phyloP scores from a whole-genome alignment of 345 rosid genomes.

The Arabis alpina region DNA sequence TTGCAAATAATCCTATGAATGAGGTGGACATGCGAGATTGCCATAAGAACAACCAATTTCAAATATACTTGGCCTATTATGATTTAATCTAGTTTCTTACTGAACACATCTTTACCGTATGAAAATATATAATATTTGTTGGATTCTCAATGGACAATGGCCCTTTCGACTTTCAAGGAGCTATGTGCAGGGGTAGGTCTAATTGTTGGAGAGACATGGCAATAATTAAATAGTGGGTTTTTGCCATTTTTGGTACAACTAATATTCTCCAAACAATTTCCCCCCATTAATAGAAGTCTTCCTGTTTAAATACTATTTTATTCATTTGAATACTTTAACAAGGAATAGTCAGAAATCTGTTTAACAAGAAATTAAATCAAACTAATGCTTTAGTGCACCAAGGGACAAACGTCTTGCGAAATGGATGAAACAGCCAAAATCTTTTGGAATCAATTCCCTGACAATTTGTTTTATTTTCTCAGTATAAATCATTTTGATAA shows the following conservation, averaged over 20 bases:
- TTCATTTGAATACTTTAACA: slow-evolving; percentile 2
- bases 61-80: neutral
- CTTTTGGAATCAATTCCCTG: slow-evolving; percentile 43
- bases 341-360: slow-evolving; percentile 37
- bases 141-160: neutral
- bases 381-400: slow-evolving; percentile 37
- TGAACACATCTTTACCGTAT: neutral
- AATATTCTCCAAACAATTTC: slow-evolving; percentile 18
- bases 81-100: slow-evolving; percentile 7
- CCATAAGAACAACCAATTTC: neutral
- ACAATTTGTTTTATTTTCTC: slow-evolving; percentile 19
- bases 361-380: slow-evolving; percentile 25
- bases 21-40: slow-evolving; percentile 9
- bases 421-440: slow-evolving; percentile 37
- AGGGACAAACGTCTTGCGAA: slow-evolving; percentile 41
- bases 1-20: neutral
- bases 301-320: slow-evolving; percentile 6
- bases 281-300: slow-evolving; percentile 27
- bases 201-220: slow-evolving; percentile 20
- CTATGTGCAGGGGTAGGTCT: slow-evolving; percentile 26
- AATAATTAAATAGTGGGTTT: slow-evolving; percentile 33
- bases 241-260: slow-evolving; percentile 40
- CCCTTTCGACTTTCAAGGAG: slow-evolving; percentile 39
- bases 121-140: neutral
- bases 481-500: neutral